Evolutionary conservation across 495 filamentous ascomycete genomes (phyloP), one percentile per base, ranked within the genome.

Genomic region (Lophiotrema nucula): DNA sequence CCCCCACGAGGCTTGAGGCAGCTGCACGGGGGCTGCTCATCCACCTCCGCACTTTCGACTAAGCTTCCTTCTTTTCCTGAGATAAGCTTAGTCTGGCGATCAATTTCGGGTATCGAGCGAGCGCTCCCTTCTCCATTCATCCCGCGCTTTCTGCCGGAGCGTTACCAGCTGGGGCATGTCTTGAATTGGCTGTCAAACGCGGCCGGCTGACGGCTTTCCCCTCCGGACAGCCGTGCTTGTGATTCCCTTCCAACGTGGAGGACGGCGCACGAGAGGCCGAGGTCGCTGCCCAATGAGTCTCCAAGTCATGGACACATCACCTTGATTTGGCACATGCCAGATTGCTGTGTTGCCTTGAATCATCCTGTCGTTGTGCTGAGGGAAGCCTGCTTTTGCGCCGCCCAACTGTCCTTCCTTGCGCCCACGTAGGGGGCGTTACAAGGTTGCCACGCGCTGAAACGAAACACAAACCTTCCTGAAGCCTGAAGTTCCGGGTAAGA

Each of bases 11-110:
- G 19, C 39, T 13, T 18, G 18, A 18, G 10, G 39, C 39, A 8
- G 8, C 31, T n/a, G n/a, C 31, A 35, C 8, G n/a, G 31, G 8
- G 31, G n/a, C 31, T 8, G 10, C 39, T 43, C 39, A 21, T 23
- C 39, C 28, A n/a, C 48, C 41, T 48, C 49, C 49, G 50, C 42
- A 28, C 18, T 22, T 4, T 51, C 52, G 35, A 46, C 58, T 39
- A 50, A 54, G 58, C 44, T 24, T 44, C 33, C 52, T 37, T n/a
- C 23, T 48, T 18, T 23, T 23, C 11, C 49, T 43, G 33, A 56
- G 47, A 59, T 52, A n/a, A 50, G 52, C 44, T 45, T 56, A 50
- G 58, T 56, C 26, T 39, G 55, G n/a, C 31, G 55, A 58, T 58
- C 55, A 45, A 21, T 43, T 26, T 48, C 53, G 53, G 49, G 22